Conservation (phyloP, 179 eudicot genomes). For the Silene coronaria region DNA sequence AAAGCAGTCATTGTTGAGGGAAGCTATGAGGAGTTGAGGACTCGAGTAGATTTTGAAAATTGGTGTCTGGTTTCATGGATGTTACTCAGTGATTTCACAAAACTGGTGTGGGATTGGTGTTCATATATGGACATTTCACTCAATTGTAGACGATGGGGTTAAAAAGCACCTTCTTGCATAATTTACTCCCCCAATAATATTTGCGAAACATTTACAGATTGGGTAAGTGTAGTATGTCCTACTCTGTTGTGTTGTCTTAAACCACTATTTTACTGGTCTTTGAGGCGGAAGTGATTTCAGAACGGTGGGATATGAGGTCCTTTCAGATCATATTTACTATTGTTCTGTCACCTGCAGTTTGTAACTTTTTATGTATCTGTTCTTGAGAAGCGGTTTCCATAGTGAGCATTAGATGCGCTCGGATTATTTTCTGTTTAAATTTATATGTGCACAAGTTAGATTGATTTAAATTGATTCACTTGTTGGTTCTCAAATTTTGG, state of each 20-base stretch:
- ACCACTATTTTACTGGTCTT: neutral
- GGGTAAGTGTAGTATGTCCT: neutral
- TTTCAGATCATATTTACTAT: neutral
- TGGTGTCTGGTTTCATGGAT: neutral
- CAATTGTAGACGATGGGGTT: neutral
- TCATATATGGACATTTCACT: neutral
- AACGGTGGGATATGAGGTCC: no score
- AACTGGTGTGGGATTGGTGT: neutral
- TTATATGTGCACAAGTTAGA: neutral
- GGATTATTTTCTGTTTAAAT: neutral
- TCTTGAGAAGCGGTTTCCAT: neutral
- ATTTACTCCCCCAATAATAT: neutral
- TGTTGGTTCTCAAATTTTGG: conserved; percentile 16
- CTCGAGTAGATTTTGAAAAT: neutral
- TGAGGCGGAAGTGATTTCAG: neutral
- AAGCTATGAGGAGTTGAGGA: neutral
- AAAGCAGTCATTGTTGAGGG: neutral
- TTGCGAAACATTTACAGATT: neutral
- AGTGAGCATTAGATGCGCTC: neutral
- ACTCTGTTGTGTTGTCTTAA: neutral
- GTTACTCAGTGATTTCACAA: neutral
- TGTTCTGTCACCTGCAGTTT: neutral
- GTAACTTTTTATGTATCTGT: neutral
- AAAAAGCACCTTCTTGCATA: neutral
- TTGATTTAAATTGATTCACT: neutral